A percentile compares a stretch with the other conserved stretches of the same genome.
Evolutionary conservation across 164 flowering plant species (phyloP).

Genomic region (Umbellularia californica): DNA sequence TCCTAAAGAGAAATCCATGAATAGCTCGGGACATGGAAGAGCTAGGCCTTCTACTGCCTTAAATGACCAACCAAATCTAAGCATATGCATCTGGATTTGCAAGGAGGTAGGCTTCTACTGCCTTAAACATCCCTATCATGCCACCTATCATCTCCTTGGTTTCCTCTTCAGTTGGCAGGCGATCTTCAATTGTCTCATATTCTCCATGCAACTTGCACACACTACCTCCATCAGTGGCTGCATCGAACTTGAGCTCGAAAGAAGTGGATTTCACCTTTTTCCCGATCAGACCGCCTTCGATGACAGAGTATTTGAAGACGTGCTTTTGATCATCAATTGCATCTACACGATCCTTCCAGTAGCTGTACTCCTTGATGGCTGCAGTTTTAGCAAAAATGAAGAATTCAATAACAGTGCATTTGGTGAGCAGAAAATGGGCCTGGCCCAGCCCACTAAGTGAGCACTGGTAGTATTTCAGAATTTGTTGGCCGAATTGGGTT

Average conservation of each 20-base stretch:
- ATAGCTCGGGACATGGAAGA: too few relatives aligned
- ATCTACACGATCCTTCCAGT: slow-evolving; percentile 7
- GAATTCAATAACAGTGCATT: too few relatives aligned
- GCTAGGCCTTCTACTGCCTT: too few relatives aligned
- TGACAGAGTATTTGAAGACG: not conserved
- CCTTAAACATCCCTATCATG: slow-evolving; percentile 1
- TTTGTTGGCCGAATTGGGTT: too few relatives aligned
- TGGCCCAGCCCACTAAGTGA: too few relatives aligned
- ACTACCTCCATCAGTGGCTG: not conserved
- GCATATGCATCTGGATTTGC: slow-evolving; percentile 3
- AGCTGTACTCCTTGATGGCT: not conserved
- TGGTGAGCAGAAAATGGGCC: too few relatives aligned
- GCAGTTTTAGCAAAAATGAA: not conserved
- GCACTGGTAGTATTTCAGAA: too few relatives aligned
- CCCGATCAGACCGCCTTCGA: slow-evolving; percentile 9
- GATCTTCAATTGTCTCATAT: slow-evolving; percentile 1
- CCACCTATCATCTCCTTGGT: not conserved
- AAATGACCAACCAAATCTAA: not conserved
- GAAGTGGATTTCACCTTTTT: slow-evolving; percentile 1
- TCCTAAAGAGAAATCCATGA: too few relatives aligned
- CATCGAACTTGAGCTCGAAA: slow-evolving; percentile 4
- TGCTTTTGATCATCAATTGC: not conserved
- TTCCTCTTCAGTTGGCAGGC: not conserved
- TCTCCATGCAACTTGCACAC: not conserved
- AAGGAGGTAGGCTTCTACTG: slow-evolving; percentile 7